Conservation (phyloP, 352 stramenopile genomes). For the Thraustotheca clavata region DNA sequence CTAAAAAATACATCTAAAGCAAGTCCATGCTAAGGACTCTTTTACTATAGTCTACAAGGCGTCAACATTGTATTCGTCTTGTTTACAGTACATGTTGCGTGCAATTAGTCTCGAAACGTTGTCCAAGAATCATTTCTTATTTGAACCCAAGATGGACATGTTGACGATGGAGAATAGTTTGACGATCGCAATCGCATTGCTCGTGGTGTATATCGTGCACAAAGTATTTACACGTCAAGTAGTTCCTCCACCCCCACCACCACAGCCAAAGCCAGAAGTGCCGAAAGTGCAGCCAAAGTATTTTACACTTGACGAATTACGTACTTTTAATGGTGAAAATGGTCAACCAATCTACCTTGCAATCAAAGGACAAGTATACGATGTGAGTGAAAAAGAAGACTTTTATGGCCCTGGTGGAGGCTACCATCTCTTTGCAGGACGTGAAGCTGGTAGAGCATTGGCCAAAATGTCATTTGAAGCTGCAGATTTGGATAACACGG, state of each 20-base stretch:
- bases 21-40: no score
- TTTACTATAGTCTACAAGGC: no score
- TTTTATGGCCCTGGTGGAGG: constrained; percentile 94
- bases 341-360: constrained; percentile 93
- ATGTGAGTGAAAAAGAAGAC: constrained; percentile 90
- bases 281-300: constrained; percentile 59
- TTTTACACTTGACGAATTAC: constrained; percentile 89
- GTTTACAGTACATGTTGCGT: background rate
- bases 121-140: background rate
- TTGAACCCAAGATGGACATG: background rate
- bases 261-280: constrained; percentile 41
- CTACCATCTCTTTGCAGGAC: constrained; percentile 95
- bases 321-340: constrained; percentile 87
- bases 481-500: constrained; percentile 81
- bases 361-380: constrained; percentile 94
- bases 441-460: constrained; percentile 89
- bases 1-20: no score
- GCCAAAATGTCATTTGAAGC: constrained; percentile 96
- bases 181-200: constrained; percentile 1
- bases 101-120: background rate
- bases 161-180: background rate
- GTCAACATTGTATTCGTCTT: no score
- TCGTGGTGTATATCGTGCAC: background rate
- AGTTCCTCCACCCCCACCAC: background rate
- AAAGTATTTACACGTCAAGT: background rate